These are phyloP conservation scores for Gracilaria domingensis DNA, from an alignment of 23 red algal genomes.

Conservation along the genomic window DNA sequence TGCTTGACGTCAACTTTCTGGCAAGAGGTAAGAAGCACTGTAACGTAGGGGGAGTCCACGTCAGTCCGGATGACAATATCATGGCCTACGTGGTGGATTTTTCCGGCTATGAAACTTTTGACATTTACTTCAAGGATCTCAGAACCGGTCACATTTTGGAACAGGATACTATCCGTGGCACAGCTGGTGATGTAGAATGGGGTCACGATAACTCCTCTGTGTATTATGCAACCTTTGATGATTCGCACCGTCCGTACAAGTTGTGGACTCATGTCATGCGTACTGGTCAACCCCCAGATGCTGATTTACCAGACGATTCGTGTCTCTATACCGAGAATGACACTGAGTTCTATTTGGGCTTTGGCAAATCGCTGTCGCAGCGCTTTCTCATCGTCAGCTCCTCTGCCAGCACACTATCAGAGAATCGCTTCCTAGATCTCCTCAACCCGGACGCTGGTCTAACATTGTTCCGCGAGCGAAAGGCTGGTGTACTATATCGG, in stretches of 20 bases:
- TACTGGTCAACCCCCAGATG: neutral
- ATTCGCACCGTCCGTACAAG: conserved; percentile 76
- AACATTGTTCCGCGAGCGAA: conserved; percentile 44
- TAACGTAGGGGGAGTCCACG: conserved; percentile 33
- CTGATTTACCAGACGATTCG: conserved; percentile 35
- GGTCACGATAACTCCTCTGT: conserved; percentile 58
- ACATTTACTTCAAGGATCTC: conserved; percentile 70
- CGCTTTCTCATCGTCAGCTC: conserved; percentile 81
- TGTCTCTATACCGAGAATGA: conserved; percentile 77
- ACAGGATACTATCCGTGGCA: conserved; percentile 54
- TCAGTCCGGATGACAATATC: conserved; percentile 63
- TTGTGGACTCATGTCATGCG: conserved; percentile 72
- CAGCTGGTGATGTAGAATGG: conserved; percentile 79
- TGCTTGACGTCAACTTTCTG: conserved; percentile 76
- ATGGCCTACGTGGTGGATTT: conserved; percentile 81
- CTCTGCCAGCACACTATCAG: conserved; percentile 60
- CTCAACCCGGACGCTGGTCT: conserved; percentile 20
- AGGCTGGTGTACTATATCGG: conserved; percentile 47
- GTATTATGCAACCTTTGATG: conserved; percentile 81
- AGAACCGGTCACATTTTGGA: conserved; percentile 42
- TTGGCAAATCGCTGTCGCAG: conserved; percentile 55
- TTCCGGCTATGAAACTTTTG: conserved; percentile 82
- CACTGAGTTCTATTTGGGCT: conserved; percentile 54
- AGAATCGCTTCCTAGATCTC: conserved; percentile 76
- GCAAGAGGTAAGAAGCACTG: conserved; percentile 74